A percentile compares a stretch with the other conserved stretches of the same genome.
Evolutionary conservation across 257 asterid species (phyloP).

Genomic region (Oldenlandia corymbosa): DNA sequence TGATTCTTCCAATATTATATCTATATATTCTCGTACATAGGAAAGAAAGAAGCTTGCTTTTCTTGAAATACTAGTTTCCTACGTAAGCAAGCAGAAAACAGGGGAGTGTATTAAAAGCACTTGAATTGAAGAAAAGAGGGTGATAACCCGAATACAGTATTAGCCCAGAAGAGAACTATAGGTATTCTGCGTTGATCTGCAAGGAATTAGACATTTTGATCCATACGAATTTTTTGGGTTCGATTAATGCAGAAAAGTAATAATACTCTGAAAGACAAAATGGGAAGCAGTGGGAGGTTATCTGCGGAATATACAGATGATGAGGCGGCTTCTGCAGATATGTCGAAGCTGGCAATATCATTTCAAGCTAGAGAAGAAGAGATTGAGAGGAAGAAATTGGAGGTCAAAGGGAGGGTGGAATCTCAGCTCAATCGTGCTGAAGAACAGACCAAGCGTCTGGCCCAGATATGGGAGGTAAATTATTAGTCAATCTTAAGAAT

Average conservation of each 20-base stretch:
- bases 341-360: slow-evolving; percentile 46
- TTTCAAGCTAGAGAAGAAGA: slow-evolving; percentile 71
- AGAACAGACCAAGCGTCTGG: slow-evolving; percentile 59
- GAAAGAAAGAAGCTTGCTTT: slow-evolving; percentile 11
- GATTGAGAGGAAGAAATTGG: slow-evolving; percentile 72
- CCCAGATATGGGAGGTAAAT: slow-evolving; percentile 74
- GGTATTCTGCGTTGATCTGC: too few relatives aligned
- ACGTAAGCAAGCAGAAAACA: slow-evolving; percentile 38
- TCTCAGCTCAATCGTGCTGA: slow-evolving; percentile 77
- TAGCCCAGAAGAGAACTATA: neutral
- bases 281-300: slow-evolving; percentile 56
- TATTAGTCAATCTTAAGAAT: too few relatives aligned
- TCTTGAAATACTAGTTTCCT: slow-evolving; percentile 35
- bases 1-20: too few relatives aligned
- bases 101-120: slow-evolving; percentile 40
- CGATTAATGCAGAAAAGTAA: neutral
- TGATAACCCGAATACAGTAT: slow-evolving; percentile 1
- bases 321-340: slow-evolving; percentile 64
- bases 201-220: too few relatives aligned
- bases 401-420: slow-evolving; percentile 59
- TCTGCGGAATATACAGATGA: slow-evolving; percentile 43
- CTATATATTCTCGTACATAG: too few relatives aligned
- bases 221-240: neutral
- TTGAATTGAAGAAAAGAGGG: slow-evolving; percentile 28
- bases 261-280: slow-evolving; percentile 23